phyloP scores from a whole-genome alignment of 2,329 filamentous ascomycete genomes.

The Microdochium bolleyi region DNA sequence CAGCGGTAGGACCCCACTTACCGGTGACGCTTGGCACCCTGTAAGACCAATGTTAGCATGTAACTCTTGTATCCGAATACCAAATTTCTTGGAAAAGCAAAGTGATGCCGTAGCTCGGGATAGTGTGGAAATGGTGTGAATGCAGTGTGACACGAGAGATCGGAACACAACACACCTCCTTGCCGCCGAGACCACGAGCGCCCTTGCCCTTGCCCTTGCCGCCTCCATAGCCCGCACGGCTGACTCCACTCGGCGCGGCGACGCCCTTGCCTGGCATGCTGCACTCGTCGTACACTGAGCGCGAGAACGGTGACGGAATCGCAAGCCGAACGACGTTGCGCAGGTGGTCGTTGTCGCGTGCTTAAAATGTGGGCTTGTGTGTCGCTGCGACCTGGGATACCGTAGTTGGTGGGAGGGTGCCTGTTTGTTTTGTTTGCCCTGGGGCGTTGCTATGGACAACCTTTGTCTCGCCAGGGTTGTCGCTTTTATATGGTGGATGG shows the following conservation, averaged over 20 bases:
- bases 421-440: too few species aligned
- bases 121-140: background rate
- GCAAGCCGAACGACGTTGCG: background rate
- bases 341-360: too few species aligned
- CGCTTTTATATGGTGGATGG: too few species aligned
- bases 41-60: background rate
- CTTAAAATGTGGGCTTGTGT: too few species aligned
- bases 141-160: background rate
- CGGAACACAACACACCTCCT: slow-evolving; percentile 3
- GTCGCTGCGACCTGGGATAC: too few species aligned
- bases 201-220: slow-evolving; percentile 10
- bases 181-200: slow-evolving; percentile 14
- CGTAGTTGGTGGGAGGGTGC: too few species aligned
- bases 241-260: background rate
- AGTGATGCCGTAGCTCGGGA: too few species aligned
- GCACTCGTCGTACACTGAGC: background rate
- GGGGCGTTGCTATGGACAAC: too few species aligned
- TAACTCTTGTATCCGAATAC: too few species aligned
- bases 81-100: background rate
- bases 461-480: too few species aligned
- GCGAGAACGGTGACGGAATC: background rate
- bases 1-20: background rate
- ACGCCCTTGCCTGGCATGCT: slow-evolving; percentile 7
- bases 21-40: slow-evolving; percentile 3
- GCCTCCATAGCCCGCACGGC: background rate